Percentiles rank a stretch among this genome's conserved stretches.
Conservation (phyloP, 768 basidiomycete genomes). For the Steccherinum ochraceum region DNA sequence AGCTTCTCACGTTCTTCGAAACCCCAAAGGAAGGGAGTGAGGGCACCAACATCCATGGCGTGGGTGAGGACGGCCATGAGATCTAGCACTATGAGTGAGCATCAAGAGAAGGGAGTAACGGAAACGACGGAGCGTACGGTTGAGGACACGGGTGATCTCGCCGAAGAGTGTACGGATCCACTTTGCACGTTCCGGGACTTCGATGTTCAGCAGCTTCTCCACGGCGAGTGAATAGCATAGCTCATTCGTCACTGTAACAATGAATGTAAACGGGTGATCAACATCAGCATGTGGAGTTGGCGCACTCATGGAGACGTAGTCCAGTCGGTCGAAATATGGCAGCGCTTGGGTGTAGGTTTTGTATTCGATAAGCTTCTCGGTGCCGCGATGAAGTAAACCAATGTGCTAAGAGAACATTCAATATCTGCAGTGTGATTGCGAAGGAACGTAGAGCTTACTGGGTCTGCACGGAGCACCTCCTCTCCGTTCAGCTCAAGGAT, state of each 20-base stretch:
- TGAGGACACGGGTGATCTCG: slow-evolving; percentile 92
- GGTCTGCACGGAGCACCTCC: slow-evolving; percentile 83
- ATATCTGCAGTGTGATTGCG: neutral
- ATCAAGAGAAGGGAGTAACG: too few relatives aligned
- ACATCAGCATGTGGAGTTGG: neutral
- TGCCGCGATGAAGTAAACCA: slow-evolving; percentile 93
- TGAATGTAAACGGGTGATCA: too few relatives aligned
- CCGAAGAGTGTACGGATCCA: slow-evolving; percentile 98
- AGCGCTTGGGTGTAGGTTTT: slow-evolving; percentile 97
- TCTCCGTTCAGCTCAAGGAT: slow-evolving; percentile 98
- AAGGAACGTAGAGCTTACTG: slow-evolving; percentile 39
- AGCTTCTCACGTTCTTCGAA: slow-evolving; percentile 99
- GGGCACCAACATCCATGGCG: slow-evolving; percentile 95
- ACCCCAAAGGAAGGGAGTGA: slow-evolving; percentile 99
- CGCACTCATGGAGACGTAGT: slow-evolving; percentile 99
- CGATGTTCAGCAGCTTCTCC: slow-evolving; percentile 95
- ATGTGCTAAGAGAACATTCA: slow-evolving; percentile 59
- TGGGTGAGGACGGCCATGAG: slow-evolving; percentile 96
- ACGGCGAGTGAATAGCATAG: slow-evolving; percentile 96
- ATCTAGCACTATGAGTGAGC: slow-evolving; percentile 37
- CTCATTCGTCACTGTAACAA: slow-evolving; percentile 90
- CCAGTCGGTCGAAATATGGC: slow-evolving; percentile 97
- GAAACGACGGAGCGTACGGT: slow-evolving; percentile 60
- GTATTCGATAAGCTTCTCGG: slow-evolving; percentile 98
- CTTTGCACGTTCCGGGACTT: slow-evolving; percentile 94